A percentile compares a stretch with the other conserved stretches of the same genome.
Conservation (phyloP, 192 early-diverging fungal genomes). For the Coemansia nantahalensis region DNA sequence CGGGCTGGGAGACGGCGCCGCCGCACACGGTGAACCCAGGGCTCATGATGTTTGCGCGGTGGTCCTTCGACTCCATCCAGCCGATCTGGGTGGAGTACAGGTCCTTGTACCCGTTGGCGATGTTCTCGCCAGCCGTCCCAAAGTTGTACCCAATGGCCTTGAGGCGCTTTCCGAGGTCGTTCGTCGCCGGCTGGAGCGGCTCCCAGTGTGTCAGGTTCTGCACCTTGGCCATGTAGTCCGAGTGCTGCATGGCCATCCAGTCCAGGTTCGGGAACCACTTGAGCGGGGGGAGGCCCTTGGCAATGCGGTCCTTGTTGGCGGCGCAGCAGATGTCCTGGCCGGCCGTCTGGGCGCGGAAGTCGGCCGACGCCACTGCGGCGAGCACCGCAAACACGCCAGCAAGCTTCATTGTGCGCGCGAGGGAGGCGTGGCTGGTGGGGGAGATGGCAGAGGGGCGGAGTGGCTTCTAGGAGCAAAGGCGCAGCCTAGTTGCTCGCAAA, state of each 20-base stretch:
- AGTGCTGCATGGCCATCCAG: slow-evolving; percentile 20
- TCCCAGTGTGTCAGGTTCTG: slow-evolving; percentile 22
- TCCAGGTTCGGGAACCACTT: slow-evolving; percentile 35
- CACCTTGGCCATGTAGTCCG: slow-evolving; percentile 15
- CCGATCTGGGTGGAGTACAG: slow-evolving; percentile 16
- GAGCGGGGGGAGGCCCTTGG: slow-evolving; percentile 8
- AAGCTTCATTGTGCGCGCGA: slow-evolving; percentile 55
- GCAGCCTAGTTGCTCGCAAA: slow-evolving; percentile 20
- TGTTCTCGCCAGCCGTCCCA: slow-evolving; percentile 45
- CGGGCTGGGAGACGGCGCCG: slow-evolving; percentile 27
- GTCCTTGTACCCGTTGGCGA: slow-evolving; percentile 19
- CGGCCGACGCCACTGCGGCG: slow-evolving; percentile 15
- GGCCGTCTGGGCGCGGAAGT: slow-evolving; percentile 11
- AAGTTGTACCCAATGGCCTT: slow-evolving; percentile 9
- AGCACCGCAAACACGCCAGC: slow-evolving; percentile 16
- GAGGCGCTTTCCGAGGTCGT: slow-evolving; percentile 24
- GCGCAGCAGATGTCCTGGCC: slow-evolving; percentile 50
- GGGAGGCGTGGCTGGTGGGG: too few relatives aligned
- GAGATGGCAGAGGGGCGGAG: too few relatives aligned
- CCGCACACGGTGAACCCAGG: slow-evolving; percentile 50
- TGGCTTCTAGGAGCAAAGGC: slow-evolving; percentile 32
- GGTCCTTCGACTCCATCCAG: slow-evolving; percentile 54
- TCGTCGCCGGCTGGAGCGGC: background rate
- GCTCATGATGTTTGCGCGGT: slow-evolving; percentile 52
- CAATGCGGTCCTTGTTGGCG: slow-evolving; percentile 32